phyloP scores from a whole-genome alignment of 2,329 filamentous ascomycete genomes.

The Penicillium occitanis region DNA sequence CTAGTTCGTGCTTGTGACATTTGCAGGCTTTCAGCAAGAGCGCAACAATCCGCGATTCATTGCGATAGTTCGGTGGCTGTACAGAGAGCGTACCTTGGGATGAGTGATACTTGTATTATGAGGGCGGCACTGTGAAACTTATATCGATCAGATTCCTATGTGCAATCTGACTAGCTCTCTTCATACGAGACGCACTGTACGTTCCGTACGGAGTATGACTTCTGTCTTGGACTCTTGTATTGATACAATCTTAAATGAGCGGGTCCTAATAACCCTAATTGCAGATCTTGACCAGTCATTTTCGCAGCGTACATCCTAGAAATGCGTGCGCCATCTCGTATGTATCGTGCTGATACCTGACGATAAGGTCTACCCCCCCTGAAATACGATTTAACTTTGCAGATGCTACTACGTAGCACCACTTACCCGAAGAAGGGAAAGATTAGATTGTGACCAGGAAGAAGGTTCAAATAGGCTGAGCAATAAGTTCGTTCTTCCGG shows the following conservation, averaged over 20 bases:
- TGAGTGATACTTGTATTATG: neutral
- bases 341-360: neutral
- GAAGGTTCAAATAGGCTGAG: neutral
- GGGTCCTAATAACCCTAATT: neutral
- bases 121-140: neutral
- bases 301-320: neutral
- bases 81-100: neutral
- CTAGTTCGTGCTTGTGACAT: neutral
- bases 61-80: neutral
- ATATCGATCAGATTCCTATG: neutral
- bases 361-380: neutral
- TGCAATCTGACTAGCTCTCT: neutral
- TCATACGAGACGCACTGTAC: neutral
- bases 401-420: neutral
- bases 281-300: neutral
- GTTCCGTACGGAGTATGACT: neutral
- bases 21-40: neutral
- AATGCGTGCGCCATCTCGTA: neutral
- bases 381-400: neutral
- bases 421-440: neutral
- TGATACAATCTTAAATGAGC: neutral
- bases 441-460: neutral
- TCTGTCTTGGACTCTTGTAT: neutral
- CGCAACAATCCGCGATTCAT: neutral
- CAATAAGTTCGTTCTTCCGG: neutral